These are phyloP conservation scores for Tremella fuciformis DNA, from an alignment of 768 basidiomycete species.

Conservation along the genomic window DNA sequence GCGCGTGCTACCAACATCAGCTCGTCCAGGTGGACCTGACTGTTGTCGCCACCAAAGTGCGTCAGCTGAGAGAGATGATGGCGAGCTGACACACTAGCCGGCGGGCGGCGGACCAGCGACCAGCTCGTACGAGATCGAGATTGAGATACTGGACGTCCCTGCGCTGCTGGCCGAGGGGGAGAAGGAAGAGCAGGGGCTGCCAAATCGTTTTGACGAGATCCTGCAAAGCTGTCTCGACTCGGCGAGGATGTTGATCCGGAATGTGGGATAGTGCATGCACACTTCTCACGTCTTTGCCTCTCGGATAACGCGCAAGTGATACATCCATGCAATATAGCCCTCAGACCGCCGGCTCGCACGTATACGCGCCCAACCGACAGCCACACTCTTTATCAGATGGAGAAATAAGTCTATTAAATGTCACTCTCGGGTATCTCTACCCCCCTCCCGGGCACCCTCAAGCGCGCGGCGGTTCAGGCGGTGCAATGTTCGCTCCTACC, in stretches of 20 bases:
- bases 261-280: constrained; percentile 54
- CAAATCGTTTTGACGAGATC: constrained; percentile 81
- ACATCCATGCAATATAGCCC: too few relatives aligned
- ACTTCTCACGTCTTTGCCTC: too few relatives aligned
- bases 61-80: constrained; percentile 4
- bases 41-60: constrained; percentile 66
- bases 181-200: constrained; percentile 62
- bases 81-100: background rate
- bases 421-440: too few relatives aligned
- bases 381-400: too few relatives aligned
- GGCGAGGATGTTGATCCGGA: constrained; percentile 79
- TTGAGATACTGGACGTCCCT: constrained; percentile 72
- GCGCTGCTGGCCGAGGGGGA: constrained; percentile 69
- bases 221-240: constrained; percentile 92
- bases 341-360: too few relatives aligned
- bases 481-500: too few relatives aligned
- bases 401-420: too few relatives aligned
- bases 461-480: too few relatives aligned
- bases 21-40: constrained; percentile 91
- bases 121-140: constrained; percentile 78
- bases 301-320: too few relatives aligned
- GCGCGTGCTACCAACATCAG: constrained; percentile 90
- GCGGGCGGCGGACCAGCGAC: constrained; percentile 9
- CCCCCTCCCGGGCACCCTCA: too few relatives aligned
- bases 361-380: too few relatives aligned